These are phyloP conservation scores for Eucalyptus pauciflora DNA, from an alignment of 345 rosid species.

Conservation along the genomic window DNA sequence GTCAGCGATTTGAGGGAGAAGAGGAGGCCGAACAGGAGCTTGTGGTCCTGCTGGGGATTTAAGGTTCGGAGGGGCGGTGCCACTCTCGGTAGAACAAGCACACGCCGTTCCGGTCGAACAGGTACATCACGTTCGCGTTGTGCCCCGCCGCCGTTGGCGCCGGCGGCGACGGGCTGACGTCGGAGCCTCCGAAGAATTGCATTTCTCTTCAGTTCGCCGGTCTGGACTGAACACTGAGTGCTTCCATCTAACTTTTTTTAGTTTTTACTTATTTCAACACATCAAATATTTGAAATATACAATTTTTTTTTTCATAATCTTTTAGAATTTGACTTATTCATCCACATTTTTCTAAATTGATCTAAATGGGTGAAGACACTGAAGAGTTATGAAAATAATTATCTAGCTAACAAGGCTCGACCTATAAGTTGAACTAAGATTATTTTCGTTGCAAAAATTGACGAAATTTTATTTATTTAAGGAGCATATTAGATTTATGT, in stretches of 20 bases:
- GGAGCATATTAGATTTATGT: rapidly evolving
- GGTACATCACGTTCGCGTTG: conserved; percentile 82
- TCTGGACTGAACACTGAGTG: background rate
- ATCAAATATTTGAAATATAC: background rate
- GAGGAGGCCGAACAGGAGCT: conserved; percentile 95
- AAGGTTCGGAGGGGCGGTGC: conserved; percentile 81
- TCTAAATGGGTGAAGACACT: background rate
- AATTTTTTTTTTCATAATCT: background rate
- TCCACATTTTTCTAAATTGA: background rate
- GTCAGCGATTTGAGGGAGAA: conserved; percentile 95
- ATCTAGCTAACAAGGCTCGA: background rate
- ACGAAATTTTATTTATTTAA: background rate
- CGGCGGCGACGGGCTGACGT: conserved; percentile 78
- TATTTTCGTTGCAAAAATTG: rapidly evolving
- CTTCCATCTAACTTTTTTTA: background rate
- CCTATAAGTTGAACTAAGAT: background rate
- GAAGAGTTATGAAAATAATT: background rate
- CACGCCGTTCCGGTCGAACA: conserved; percentile 75
- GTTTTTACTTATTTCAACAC: background rate
- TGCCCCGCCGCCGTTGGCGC: conserved; percentile 59
- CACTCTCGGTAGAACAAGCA: conserved; percentile 91
- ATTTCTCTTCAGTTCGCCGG: conserved; percentile 3
- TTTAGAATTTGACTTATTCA: background rate
- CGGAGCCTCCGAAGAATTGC: conserved; percentile 97
- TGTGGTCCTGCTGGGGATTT: conserved; percentile 78